These are phyloP conservation scores for Trametes cubensis DNA, from an alignment of 768 basidiomycete species.

Conservation along the genomic window DNA sequence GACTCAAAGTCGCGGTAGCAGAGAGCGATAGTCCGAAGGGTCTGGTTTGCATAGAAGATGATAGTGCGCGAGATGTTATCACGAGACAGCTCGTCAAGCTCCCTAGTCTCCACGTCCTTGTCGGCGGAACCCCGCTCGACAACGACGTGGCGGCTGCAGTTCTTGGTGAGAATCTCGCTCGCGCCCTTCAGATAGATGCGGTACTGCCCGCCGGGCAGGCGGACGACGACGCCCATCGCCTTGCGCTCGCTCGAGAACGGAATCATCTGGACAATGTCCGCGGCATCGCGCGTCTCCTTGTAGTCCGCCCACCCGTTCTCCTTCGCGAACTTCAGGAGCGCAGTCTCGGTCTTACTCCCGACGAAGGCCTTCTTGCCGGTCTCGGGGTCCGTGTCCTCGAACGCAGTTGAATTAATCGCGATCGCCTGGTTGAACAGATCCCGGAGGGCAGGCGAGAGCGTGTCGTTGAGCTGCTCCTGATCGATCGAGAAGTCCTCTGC, in stretches of 20 bases:
- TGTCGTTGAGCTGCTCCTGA: slow-evolving; percentile 63
- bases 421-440: slow-evolving; percentile 83
- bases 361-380: slow-evolving; percentile 67
- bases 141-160: slow-evolving; percentile 73
- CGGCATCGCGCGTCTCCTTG: slow-evolving; percentile 61
- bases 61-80: slow-evolving; percentile 92
- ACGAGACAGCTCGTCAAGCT: slow-evolving; percentile 65
- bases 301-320: slow-evolving; percentile 79
- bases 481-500: slow-evolving; percentile 86
- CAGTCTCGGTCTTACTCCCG: slow-evolving; percentile 95
- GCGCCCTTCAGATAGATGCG: slow-evolving; percentile 92
- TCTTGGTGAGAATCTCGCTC: slow-evolving; percentile 86
- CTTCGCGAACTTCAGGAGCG: slow-evolving; percentile 83
- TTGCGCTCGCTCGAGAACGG: slow-evolving; percentile 95
- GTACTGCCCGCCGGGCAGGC: slow-evolving; percentile 51
- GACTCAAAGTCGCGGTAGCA: slow-evolving; percentile 86
- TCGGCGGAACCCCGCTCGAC: slow-evolving; percentile 46
- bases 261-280: slow-evolving; percentile 78
- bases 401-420: slow-evolving; percentile 92
- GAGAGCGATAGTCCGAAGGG: slow-evolving; percentile 89
- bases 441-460: slow-evolving; percentile 61
- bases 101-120: slow-evolving; percentile 52
- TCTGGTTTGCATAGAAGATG: slow-evolving; percentile 98
- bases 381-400: slow-evolving; percentile 75
- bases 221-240: slow-evolving; percentile 90